phyloP scores from a whole-genome alignment of 1,284 basidiomycete genomes.

The Xerocomus minutiporus region DNA sequence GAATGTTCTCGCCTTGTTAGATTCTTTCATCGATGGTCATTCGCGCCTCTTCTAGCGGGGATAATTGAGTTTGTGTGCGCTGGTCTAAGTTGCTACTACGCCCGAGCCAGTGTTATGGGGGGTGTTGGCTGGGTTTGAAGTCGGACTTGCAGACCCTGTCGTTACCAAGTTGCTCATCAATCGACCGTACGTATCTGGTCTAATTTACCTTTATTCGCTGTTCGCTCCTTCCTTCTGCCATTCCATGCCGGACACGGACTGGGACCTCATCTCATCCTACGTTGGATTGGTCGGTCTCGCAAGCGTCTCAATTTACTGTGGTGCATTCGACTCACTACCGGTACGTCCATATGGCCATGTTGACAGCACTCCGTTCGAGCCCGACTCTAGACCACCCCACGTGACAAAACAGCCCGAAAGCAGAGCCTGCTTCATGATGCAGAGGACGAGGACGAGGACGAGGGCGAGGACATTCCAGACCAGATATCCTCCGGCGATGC shows the following conservation, averaged over 20 bases:
- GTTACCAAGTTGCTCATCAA: background rate
- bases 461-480: constrained; percentile 44
- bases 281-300: constrained; percentile 63
- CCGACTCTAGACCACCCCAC: constrained; percentile 11
- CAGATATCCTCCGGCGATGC: constrained; percentile 66
- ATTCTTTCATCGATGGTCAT: background rate
- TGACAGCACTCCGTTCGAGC: background rate
- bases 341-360: constrained; percentile 36
- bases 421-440: constrained; percentile 20
- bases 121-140: constrained; percentile 1
- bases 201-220: background rate
- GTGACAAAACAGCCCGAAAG: background rate
- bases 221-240: background rate
- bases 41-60: background rate
- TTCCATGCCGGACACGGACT: constrained; percentile 36
- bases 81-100: no score
- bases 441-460: constrained; percentile 34
- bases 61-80: background rate
- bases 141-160: background rate
- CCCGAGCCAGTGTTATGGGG: no score
- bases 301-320: constrained; percentile 57
- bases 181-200: background rate
- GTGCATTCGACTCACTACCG: constrained; percentile 63
- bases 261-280: constrained; percentile 62
- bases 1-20: background rate